A percentile compares a stretch with the other conserved stretches of the same genome.
Conservation (phyloP, 2,329 filamentous ascomycete genomes). For the Torrubiella hemipterigena region DNA sequence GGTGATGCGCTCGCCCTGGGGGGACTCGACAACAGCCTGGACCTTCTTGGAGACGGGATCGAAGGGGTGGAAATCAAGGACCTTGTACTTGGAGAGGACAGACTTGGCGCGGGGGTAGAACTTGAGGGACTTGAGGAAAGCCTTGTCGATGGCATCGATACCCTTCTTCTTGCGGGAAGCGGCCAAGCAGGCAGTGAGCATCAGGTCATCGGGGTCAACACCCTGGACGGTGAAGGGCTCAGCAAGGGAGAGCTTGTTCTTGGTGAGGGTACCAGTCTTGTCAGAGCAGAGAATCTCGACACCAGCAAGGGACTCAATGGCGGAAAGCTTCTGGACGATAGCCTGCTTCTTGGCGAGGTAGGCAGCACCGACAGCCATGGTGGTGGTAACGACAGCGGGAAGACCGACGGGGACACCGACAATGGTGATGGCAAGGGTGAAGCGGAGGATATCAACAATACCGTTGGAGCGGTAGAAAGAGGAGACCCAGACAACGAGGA, state of each 20-base stretch:
- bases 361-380: conserved; percentile 86
- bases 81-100: conserved; percentile 72
- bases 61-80: conserved; percentile 76
- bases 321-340: conserved; percentile 84
- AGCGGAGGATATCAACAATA: conserved; percentile 69
- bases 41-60: conserved; percentile 94
- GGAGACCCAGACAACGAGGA: conserved; percentile 73
- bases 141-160: conserved; percentile 91
- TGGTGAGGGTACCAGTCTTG: conserved; percentile 88
- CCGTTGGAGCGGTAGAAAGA: conserved; percentile 79
- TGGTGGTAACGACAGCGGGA: conserved; percentile 84
- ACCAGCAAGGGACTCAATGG: conserved; percentile 84
- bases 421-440: conserved; percentile 81
- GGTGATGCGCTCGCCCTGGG: conserved; percentile 70
- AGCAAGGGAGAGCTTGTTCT: conserved; percentile 82
- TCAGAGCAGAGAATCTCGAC: conserved; percentile 91
- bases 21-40: conserved; percentile 69
- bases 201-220: conserved; percentile 76
- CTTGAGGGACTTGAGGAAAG: conserved; percentile 76
- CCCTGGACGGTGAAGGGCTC: conserved; percentile 76
- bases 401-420: conserved; percentile 90
- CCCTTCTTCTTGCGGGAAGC: conserved; percentile 92
- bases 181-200: conserved; percentile 83
- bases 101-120: conserved; percentile 74
- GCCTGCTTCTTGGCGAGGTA: conserved; percentile 89